Evolutionary conservation across 2,329 filamentous ascomycete genomes (phyloP), one percentile per base, ranked within the genome.

Genomic region (Aureobasidium sp.): DNA sequence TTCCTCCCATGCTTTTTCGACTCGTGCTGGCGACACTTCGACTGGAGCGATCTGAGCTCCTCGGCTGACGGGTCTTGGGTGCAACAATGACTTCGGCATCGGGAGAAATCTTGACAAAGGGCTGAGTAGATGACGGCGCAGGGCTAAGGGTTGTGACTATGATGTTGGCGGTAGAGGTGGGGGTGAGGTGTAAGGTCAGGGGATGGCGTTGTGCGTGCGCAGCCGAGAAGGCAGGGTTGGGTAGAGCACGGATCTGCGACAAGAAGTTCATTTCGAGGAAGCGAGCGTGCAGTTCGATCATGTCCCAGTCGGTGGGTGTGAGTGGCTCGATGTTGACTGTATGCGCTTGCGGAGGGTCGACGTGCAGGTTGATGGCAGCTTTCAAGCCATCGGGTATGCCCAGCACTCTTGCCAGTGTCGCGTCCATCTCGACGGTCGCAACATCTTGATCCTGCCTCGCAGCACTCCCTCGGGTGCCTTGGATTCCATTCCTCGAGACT

Each of bases 21-120:
- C 88, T 88, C 2, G 85, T 85, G 62, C 87, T 89, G 0, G 84
- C 79, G 7, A 90, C 85, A 65, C 90, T 96, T 55, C 85, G 79
- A 64, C 80, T 89, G 60, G 94, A 89, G 32, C 83, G 80, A 53
- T 84, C 80, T 3, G 81, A 74, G 29, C 78, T 72, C 66, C 88
- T 90, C 4, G 55, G 42, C 37, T 86, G 78, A 53, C 91, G 81
- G 22, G 85, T 86, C 72, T 98, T 98, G 1, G 93, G 93, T 3
- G 93, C 93, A 56, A 98, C 93, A 59, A 97, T 95, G 45, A 98
- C 90, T 70, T 98, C 93, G 19, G 91, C 91, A 66, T 97, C 90
- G 0, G 90, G 87, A 0, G 88, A 86, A 47, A 98, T 88, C 69
- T 96, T 97, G 22, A 88, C 89, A 66, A 98, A 98, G 0, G 88